These are phyloP conservation scores for Gloeophyllum trabeum DNA, from an alignment of 768 basidiomycete genomes.

Conservation along the genomic window DNA sequence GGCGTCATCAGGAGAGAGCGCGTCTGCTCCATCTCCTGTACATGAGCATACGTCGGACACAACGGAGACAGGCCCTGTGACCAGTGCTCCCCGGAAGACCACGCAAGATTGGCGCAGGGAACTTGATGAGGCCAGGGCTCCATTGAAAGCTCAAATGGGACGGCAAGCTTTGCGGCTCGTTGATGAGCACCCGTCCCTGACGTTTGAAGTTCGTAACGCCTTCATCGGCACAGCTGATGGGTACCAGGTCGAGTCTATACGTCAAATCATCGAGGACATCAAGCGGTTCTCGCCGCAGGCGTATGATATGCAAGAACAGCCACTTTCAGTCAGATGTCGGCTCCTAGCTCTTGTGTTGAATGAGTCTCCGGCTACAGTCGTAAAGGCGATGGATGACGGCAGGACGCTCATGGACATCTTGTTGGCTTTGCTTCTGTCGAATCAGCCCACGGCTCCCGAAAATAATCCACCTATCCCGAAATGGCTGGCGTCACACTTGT, in stretches of 20 bases:
- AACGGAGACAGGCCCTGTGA: conserved; percentile 3
- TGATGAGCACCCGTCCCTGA: conserved; percentile 77
- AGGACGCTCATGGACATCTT: conserved; percentile 56
- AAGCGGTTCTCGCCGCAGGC: conserved; percentile 53
- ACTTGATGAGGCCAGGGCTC: conserved; percentile 54
- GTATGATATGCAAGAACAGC: conserved; percentile 62
- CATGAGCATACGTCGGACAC: not conserved
- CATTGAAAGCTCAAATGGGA: conserved; percentile 53
- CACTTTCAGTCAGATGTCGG: conserved; percentile 73
- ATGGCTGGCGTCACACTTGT: conserved; percentile 81
- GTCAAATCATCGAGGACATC: conserved; percentile 69
- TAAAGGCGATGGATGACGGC: conserved; percentile 32
- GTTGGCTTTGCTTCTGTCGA: conserved; percentile 54
- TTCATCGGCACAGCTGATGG: conserved; percentile 56
- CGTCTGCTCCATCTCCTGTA: not conserved
- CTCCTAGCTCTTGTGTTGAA: conserved; percentile 76
- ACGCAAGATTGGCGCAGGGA: conserved; percentile 55
- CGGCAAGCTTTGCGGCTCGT: conserved; percentile 66
- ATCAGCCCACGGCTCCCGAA: conserved; percentile 34
- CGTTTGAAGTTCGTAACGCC: conserved; percentile 80
- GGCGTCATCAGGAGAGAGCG: not conserved
- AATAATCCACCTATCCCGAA: conserved; percentile 54
- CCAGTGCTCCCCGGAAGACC: conserved; percentile 22
- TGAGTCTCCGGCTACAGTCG: conserved; percentile 55
- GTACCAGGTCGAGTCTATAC: conserved; percentile 55